Base-by-base conservation (phyloP, 345 rosid species). In the Brassica carinata region DNA sequence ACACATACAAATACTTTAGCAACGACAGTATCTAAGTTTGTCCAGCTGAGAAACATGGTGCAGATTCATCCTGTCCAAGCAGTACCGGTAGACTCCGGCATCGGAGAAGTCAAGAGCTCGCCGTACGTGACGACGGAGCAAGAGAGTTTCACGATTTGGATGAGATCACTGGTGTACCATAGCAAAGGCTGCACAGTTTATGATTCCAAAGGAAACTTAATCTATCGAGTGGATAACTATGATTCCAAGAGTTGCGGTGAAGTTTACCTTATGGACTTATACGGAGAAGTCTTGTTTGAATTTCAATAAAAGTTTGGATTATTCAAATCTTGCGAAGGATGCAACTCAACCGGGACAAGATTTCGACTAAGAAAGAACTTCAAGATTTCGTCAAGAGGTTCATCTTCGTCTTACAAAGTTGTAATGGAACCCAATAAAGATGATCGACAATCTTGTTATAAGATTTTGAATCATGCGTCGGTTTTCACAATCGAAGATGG, bases 71-170 rank as follows among this genome's bases (percentile, higher is more conserved):
- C 88, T 61, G 81, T 72, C 51, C 36, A 69, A 3, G 30, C 73
- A 5, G 14, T 55, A 5, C 15, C 74, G 53, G 36, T 71, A 7
- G 43, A 15, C 29, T 72, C 83, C 7, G 3, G 13, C 7, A 19
- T 1, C 5, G 40, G 29, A 36, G 38, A 70, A 38, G 71, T 13
- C 5, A 53, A 63, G 17, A 3, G 17, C 65, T 69, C 67, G 67
- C 17, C 8, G 48, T 85, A 83, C 74, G 45, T 85, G 48, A 81
- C 87, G 31, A 76, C 81, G 8, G 78, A 82, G 71, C 83, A 85
- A 79, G 87, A 83, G 81, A 83, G 82, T 45, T 87, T 87, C 79
- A 90, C 95, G 0, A 78, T 90, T 59, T 89, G 95, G 95, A 87
- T 89, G 92, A 90, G 85, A 30, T 90, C 92, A 55, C 71, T 89